Evolutionary conservation across 768 basidiomycete species (phyloP).

Genomic region (Podaxis sp.): DNA sequence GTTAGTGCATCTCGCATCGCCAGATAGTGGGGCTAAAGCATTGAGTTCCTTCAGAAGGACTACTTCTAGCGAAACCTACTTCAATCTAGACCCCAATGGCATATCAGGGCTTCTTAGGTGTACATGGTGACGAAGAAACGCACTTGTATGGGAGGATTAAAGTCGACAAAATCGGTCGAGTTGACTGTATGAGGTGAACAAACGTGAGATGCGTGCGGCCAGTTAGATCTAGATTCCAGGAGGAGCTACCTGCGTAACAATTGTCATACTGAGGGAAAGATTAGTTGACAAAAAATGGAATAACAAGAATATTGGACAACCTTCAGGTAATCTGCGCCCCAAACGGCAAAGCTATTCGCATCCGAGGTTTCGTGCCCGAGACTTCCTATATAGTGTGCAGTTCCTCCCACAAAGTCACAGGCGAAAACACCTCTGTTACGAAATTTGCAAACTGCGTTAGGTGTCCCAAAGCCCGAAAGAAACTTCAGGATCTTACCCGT

Average conservation of each 20-base stretch:
- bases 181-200: slow-evolving; percentile 26
- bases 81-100: slow-evolving; percentile 28
- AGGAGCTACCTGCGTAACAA: slow-evolving; percentile 40
- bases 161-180: slow-evolving; percentile 45
- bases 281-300: not conserved
- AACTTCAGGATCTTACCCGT: slow-evolving; percentile 26
- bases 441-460: not conserved
- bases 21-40: slow-evolving; percentile 37
- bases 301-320: slow-evolving; percentile 17
- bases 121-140: not conserved
- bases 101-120: slow-evolving; percentile 1
- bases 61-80: slow-evolving; percentile 21
- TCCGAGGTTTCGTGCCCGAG: slow-evolving; percentile 48
- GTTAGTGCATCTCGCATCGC: slow-evolving; percentile 48
- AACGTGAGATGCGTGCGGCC: not conserved
- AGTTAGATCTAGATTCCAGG: not conserved
- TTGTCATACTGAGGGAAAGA: slow-evolving; percentile 42
- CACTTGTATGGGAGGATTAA: slow-evolving; percentile 39
- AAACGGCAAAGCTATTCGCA: slow-evolving; percentile 45
- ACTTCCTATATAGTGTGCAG: slow-evolving; percentile 43
- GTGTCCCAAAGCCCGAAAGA: not conserved
- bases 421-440: slow-evolving; percentile 39
- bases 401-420: slow-evolving; percentile 46
- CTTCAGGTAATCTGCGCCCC: slow-evolving; percentile 50
- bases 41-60: not conserved